Base-by-base conservation (phyloP, 1,284 basidiomycete genomes). In the Malassezia brasiliensis region DNA sequence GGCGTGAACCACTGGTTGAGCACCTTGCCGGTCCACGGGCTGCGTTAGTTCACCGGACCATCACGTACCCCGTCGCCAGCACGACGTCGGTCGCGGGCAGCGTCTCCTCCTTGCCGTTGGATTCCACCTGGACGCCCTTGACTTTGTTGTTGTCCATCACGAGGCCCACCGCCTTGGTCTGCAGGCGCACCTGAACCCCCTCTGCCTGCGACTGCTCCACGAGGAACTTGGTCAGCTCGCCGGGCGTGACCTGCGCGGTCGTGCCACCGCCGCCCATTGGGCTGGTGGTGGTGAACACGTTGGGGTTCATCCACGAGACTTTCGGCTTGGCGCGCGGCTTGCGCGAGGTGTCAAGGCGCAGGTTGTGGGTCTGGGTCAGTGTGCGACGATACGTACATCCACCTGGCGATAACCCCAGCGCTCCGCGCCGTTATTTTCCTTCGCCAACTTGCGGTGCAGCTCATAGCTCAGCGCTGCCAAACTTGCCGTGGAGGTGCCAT, bases 401-500 rank as follows among this genome's bases (percentile, higher is more conserved):
- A 81, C 77, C 79, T 76, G 82, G 77, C 90, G 79, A 81, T 88
- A 94, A 0, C 88, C 88, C 89, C 88, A 94, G 22, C 83, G 78
- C 41, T 83, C 78, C 17, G 78, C 76, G 0, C 90, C 90, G 20
- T 59, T 59, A 72, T 87, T 83, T 65, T 85, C 79, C 50, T 83
- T 76, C 0, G 90, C 87, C 9, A 96, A 81, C 41, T 81, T 80
- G 60, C 83, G 80, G 72, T 94, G 90, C 63, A 94, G 83, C 7
- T 78, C 69, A 72, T 86, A 94, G 6, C 87, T 89, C 42, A 91
- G 79, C 39, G 81, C 77, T 5, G 85, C 85, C 17, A 93, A 78
- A 36, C 79, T 77, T 37, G 74, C 52, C 2, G 75, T 77, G 2
- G 63, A 53, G 11, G 67, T 53, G 44, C 63, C 74, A 38, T 83